Evolutionary conservation across 495 filamentous ascomycete genomes (phyloP).

Genomic region (Podospora sp.): DNA sequence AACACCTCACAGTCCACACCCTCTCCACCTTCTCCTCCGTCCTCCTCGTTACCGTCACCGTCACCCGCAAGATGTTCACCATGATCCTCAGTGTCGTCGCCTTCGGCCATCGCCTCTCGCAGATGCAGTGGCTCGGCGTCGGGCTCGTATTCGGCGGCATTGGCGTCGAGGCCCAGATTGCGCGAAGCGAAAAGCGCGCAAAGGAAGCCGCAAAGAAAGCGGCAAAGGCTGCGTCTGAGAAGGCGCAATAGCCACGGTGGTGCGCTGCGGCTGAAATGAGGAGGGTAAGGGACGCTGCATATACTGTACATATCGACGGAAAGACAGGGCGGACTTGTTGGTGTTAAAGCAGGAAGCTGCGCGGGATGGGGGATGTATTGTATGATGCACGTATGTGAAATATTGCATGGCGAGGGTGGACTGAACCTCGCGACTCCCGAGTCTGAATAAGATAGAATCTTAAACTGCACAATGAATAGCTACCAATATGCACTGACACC

Average conservation of each 20-base stretch:
- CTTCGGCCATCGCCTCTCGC: conserved; percentile 84
- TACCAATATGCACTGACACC: too few relatives aligned
- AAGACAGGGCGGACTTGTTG: background rate
- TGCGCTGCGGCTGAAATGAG: background rate
- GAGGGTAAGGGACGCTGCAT: background rate
- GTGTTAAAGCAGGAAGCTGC: background rate
- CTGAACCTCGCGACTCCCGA: background rate
- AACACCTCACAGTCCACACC: conserved; percentile 70
- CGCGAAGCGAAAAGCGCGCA: conserved; percentile 77
- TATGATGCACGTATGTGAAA: too few relatives aligned
- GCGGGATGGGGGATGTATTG: background rate
- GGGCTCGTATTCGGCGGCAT: conserved; percentile 92
- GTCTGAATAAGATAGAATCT: too few relatives aligned
- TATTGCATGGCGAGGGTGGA: background rate
- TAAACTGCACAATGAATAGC: too few relatives aligned
- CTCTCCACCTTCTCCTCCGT: conserved; percentile 88
- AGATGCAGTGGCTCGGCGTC: conserved; percentile 89
- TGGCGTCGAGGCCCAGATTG: conserved; percentile 83
- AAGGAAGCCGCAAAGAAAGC: conserved; percentile 71
- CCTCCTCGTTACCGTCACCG: conserved; percentile 92
- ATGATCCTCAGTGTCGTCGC: conserved; percentile 95
- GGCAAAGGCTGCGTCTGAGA: conserved; percentile 44
- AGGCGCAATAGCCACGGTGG: conserved; percentile 30
- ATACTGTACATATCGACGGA: background rate
- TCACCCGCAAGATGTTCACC: conserved; percentile 97